phyloP scores from a whole-genome alignment of 2,329 filamentous ascomycete species.

The Xylariaceae sp. region DNA sequence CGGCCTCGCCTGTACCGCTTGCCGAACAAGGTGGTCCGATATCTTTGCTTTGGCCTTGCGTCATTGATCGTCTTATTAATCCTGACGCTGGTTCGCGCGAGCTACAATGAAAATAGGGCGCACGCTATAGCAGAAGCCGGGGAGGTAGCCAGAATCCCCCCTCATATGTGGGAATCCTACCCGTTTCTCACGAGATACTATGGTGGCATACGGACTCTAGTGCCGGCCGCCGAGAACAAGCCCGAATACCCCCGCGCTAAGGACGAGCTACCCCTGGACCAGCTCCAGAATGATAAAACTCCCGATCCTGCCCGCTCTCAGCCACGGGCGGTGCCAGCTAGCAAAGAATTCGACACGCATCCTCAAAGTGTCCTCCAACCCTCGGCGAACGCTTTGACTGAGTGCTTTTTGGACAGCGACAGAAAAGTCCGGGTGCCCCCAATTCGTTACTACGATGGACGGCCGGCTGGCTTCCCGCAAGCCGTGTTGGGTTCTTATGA shows the following conservation, averaged over 20 bases:
- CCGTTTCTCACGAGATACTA: constrained; percentile 85
- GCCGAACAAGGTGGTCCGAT: constrained; percentile 70
- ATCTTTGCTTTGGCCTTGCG: constrained; percentile 69
- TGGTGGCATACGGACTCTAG: constrained; percentile 73
- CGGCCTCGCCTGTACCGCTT: constrained; percentile 53
- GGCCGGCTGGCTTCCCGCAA: constrained; percentile 79
- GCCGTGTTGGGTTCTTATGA: constrained; percentile 84
- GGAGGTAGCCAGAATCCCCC: constrained; percentile 53
- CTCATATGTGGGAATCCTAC: constrained; percentile 78
- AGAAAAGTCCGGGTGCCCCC: constrained; percentile 63
- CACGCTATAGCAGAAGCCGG: constrained; percentile 50
- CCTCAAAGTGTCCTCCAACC: constrained; percentile 36
- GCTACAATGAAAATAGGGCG: constrained; percentile 63
- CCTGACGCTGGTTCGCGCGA: constrained; percentile 67
- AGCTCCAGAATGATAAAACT: constrained; percentile 33
- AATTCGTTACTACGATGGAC: constrained; percentile 70
- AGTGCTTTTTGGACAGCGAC: constrained; percentile 74
- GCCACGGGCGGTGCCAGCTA: constrained; percentile 39
- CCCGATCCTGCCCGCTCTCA: constrained; percentile 20
- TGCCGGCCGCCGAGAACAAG: constrained; percentile 59
- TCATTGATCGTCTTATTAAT: constrained; percentile 72
- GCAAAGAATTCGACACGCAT: constrained; percentile 50
- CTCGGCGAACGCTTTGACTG: constrained; percentile 52
- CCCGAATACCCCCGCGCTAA: constrained; percentile 74
- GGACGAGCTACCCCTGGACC: constrained; percentile 51